Evolutionary conservation across 2,329 filamentous ascomycete species (phyloP).

Genomic region (Fusarium mundagurra): DNA sequence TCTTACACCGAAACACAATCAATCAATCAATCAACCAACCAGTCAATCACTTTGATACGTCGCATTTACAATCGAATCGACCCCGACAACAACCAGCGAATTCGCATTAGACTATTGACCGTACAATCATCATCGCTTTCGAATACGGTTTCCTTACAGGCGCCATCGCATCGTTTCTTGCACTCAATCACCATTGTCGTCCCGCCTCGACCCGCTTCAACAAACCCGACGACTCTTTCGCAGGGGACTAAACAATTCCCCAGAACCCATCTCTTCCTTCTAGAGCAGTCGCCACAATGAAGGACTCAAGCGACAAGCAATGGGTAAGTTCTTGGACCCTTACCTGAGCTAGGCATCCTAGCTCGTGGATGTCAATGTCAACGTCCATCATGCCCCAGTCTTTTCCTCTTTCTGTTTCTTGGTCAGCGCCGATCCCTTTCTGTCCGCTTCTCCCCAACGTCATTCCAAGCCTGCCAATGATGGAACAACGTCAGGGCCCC

Average conservation of each 20-base stretch:
- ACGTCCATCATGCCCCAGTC: conserved; percentile 23
- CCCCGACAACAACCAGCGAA: neutral
- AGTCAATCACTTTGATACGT: neutral
- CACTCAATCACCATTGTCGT: neutral
- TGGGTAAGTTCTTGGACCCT: conserved; percentile 54
- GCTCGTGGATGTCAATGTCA: conserved; percentile 1
- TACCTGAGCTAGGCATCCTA: conserved; percentile 14
- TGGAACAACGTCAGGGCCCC: conserved; percentile 31
- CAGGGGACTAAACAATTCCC: neutral
- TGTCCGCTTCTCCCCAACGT: conserved; percentile 34
- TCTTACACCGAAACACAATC: neutral
- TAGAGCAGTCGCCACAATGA: conserved; percentile 27
- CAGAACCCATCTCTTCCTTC: neutral
- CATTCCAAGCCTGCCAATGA: conserved; percentile 21
- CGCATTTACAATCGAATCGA: neutral
- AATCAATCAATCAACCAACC: neutral
- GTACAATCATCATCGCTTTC: neutral
- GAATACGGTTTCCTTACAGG: neutral
- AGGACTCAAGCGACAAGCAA: conserved; percentile 55
- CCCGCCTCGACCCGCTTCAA: neutral
- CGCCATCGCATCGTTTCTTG: neutral
- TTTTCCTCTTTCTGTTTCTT: conserved; percentile 18
- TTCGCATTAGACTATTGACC: neutral
- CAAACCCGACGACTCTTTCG: neutral
- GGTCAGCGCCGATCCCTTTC: conserved; percentile 6